Evolutionary conservation across 2,329 filamentous ascomycete species (phyloP).

Genomic region (Capronia epimyces): DNA sequence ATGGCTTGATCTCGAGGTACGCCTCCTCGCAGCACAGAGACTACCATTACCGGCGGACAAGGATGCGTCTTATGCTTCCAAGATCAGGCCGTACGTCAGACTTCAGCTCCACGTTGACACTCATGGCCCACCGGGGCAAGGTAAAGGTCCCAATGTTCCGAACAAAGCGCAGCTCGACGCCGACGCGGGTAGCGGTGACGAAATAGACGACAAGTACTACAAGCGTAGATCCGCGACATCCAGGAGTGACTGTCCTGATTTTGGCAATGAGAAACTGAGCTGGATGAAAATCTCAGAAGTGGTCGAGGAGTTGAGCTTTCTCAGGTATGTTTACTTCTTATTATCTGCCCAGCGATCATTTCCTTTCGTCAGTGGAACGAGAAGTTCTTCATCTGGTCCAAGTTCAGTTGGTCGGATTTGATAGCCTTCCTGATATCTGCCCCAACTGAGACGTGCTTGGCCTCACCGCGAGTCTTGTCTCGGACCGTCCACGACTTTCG

Average conservation of each 20-base stretch:
- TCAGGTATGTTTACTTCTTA: constrained; percentile 53
- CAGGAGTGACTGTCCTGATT: constrained; percentile 60
- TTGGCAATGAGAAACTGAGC: constrained; percentile 53
- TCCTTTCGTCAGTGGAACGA: background rate
- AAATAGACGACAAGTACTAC: constrained; percentile 44
- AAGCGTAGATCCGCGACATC: constrained; percentile 55
- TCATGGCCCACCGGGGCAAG: constrained; percentile 36
- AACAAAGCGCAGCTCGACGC: constrained; percentile 27
- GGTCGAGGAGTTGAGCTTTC: constrained; percentile 65
- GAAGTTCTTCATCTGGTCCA: background rate
- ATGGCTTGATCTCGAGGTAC: constrained; percentile 63
- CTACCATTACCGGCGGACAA: constrained; percentile 60
- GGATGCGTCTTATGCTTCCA: constrained; percentile 32
- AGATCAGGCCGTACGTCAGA: constrained; percentile 69
- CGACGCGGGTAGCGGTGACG: constrained; percentile 44
- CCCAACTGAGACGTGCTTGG: background rate
- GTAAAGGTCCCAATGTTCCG: constrained; percentile 49
- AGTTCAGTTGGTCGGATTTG: background rate
- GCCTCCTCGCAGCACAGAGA: constrained; percentile 69
- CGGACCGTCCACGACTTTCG: background rate
- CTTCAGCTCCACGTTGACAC: constrained; percentile 76
- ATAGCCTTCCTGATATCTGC: background rate
- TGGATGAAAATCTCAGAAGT: constrained; percentile 55
- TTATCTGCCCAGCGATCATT: background rate
- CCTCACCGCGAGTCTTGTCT: constrained; percentile 8